Conservation (phyloP, 306 rosid genomes). For the Dryas drummondii region DNA sequence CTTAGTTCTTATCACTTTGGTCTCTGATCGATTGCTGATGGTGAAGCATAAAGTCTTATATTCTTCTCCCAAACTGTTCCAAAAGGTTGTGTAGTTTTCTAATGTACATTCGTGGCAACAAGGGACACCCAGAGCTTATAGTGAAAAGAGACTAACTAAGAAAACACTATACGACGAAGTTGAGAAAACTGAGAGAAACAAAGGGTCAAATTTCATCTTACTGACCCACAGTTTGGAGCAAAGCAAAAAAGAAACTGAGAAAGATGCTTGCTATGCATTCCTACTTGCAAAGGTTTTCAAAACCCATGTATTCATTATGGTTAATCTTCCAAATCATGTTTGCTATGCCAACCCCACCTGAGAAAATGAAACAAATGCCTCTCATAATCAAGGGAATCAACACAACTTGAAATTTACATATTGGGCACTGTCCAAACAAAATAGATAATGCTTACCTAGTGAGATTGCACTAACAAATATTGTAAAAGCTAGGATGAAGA, state of each 20-base stretch:
- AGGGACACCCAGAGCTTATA: too few species aligned
- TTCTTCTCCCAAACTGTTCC: neutral
- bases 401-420: neutral
- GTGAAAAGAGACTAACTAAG: too few species aligned
- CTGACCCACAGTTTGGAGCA: conserved; percentile 3
- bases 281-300: conserved; percentile 77
- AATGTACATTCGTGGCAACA: too few species aligned
- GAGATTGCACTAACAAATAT: conserved; percentile 77
- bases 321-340: conserved; percentile 53
- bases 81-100: too few species aligned
- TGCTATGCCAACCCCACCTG: conserved; percentile 87
- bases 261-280: conserved; percentile 18
- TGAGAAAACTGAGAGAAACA: too few species aligned
- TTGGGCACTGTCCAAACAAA: neutral
- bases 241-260: too few species aligned
- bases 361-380: neutral
- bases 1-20: neutral
- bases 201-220: neutral
- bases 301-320: conserved; percentile 76
- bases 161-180: too few species aligned
- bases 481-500: conserved; percentile 74
- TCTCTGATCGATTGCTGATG: neutral
- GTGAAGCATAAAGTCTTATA: neutral
- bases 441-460: conserved; percentile 45
- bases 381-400: conserved; percentile 13